These are phyloP conservation scores for Polyporus tsugae DNA, from an alignment of 1,284 basidiomycete species.

Conservation along the genomic window DNA sequence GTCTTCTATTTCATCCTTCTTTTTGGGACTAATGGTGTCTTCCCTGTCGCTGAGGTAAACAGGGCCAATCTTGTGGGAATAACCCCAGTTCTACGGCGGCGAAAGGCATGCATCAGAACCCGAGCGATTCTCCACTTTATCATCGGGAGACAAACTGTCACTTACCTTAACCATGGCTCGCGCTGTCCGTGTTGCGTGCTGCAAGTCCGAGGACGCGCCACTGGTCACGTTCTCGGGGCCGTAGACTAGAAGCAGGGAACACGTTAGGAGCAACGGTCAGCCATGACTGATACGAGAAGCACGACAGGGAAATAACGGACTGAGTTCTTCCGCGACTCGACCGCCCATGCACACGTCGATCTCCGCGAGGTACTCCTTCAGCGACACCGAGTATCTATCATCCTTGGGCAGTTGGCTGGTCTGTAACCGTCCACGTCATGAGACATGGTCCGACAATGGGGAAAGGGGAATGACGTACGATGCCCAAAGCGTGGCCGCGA, in stretches of 20 bases:
- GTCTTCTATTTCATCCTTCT: slow-evolving; percentile 84
- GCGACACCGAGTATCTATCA: slow-evolving; percentile 77
- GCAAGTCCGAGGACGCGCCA: slow-evolving; percentile 90
- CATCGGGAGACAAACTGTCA: slow-evolving; percentile 23
- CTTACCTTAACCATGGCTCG: slow-evolving; percentile 89
- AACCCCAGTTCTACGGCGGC: slow-evolving; percentile 70
- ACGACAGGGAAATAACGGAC: slow-evolving; percentile 48
- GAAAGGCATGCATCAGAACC: slow-evolving; percentile 21
- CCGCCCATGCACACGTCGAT: slow-evolving; percentile 95
- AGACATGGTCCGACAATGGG: not conserved
- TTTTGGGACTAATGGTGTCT: slow-evolving; percentile 73
- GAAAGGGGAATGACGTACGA: slow-evolving; percentile 60
- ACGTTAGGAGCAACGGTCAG: slow-evolving; percentile 20
- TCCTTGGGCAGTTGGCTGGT: slow-evolving; percentile 89
- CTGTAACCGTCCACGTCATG: slow-evolving; percentile 46
- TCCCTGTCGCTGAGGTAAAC: slow-evolving; percentile 81
- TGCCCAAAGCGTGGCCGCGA: slow-evolving; percentile 90
- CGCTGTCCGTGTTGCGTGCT: slow-evolving; percentile 81
- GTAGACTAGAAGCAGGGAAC: slow-evolving; percentile 64
- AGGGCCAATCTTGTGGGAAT: slow-evolving; percentile 85
- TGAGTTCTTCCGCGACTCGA: slow-evolving; percentile 91
- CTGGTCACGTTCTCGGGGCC: slow-evolving; percentile 89
- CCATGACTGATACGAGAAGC: slow-evolving; percentile 7
- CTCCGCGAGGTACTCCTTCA: slow-evolving; percentile 76
- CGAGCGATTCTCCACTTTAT: slow-evolving; percentile 16